Conservation (phyloP, 441 rosid genomes). For the Gossypium laxum region DNA sequence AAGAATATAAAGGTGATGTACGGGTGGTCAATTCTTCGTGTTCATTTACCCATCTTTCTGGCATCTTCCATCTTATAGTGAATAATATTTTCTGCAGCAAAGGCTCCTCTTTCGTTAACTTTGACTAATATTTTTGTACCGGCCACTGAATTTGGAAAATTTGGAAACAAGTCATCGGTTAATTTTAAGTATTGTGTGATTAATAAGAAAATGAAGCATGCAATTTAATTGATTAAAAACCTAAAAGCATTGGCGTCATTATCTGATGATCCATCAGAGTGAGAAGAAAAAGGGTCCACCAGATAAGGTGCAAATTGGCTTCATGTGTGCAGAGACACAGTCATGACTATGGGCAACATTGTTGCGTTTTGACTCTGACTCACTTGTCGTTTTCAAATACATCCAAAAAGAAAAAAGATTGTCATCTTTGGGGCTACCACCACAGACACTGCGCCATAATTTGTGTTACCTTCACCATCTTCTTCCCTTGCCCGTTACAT, state of each 20-base stretch:
- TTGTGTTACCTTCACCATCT: not conserved
- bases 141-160: not conserved
- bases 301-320: not conserved
- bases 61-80: not conserved
- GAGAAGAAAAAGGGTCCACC: not conserved
- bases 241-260: too few relatives aligned
- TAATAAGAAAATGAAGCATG: too few relatives aligned
- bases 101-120: not conserved
- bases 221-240: too few relatives aligned
- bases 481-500: not conserved
- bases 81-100: not conserved
- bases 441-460: not conserved
- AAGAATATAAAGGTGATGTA: conserved; percentile 21
- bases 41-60: not conserved
- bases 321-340: not conserved
- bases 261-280: not conserved
- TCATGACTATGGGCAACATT: not conserved
- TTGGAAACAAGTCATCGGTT: not conserved
- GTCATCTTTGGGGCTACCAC: not conserved
- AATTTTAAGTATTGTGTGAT: too few relatives aligned
- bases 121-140: not conserved
- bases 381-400: not conserved
- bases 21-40: not conserved
- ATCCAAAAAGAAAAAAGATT: not conserved
- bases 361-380: not conserved